Base-by-base conservation (phyloP, 306 rosid genomes). In the Luffa acutangula region DNA sequence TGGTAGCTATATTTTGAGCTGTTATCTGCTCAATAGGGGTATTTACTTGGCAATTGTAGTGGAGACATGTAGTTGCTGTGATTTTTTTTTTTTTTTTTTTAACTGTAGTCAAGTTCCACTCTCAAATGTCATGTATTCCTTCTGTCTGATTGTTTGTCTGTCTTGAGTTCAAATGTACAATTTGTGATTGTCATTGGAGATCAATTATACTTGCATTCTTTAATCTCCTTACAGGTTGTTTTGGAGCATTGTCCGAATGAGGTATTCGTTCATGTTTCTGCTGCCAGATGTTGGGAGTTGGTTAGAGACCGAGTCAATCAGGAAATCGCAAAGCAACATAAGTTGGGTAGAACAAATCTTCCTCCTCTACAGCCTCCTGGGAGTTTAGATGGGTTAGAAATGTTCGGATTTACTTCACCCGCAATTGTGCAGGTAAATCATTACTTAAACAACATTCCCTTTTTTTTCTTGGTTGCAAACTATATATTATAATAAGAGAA, bases 281-380 rank as follows among this genome's bases (percentile, higher is more conserved):
- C 91, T 65, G 78, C 79, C 41, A 88, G 89, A 82, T 95, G 99
- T 89, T 93, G 99, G 99, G 98, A 93, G 81, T 80, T 95, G 86
- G 97, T 95, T 39, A 89, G 99, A 81, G 98, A 93, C 15, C 89
- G 92, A 84, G 97, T 96, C 83, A 96, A 96, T 85, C 97, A 87
- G 78, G 97, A 96, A 87, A 96, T 96, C 51, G 39, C 96, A 3
- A 96, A 88, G 86, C 98, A 91, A 77, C 96, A 93, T 88, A 93
- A 90, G 82, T 80, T 86, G 81, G 98, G 98, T 83, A 89, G 58
- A 83, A 67, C 76, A 51, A 89, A 88, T 80, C 99, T 96, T 80
- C 97, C 96, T 87, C 99, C 99, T 82, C 82, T 96, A 81, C 98
- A 93, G 89, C 99, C 99, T 83, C 98, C 98, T 34, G 97, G 97